Percentiles rank a stretch among this genome's conserved stretches.
phyloP scores from a whole-genome alignment of 495 filamentous ascomycete species.

The Pyrenopolyporus hunteri region DNA sequence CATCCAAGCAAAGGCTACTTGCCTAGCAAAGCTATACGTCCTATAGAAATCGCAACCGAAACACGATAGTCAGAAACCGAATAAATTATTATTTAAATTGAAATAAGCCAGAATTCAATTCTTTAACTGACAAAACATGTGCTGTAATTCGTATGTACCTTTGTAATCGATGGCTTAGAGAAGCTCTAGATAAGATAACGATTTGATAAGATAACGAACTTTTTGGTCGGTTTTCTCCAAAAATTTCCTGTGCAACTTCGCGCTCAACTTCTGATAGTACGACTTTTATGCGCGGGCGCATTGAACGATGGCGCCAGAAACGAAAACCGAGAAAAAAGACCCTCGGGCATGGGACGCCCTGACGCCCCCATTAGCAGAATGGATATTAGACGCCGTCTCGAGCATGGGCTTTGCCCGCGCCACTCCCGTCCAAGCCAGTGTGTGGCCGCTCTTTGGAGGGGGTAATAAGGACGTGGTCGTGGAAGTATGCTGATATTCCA shows the following conservation, averaged over 20 bases:
- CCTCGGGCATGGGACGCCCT: conserved; percentile 79
- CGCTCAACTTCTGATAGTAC: not conserved
- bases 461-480: conserved; percentile 97
- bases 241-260: conserved; percentile 14
- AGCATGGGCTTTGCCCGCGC: conserved; percentile 86
- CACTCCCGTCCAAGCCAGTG: conserved; percentile 90
- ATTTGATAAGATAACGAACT: conserved; percentile 25
- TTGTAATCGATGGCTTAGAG: not conserved
- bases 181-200: conserved; percentile 13
- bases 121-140: not conserved
- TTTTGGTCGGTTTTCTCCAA: conserved; percentile 4
- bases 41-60: too few species aligned
- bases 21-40: too few species aligned
- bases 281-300: conserved; percentile 4
- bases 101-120: too few species aligned
- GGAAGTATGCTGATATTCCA: conserved; percentile 55
- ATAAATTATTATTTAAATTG: too few species aligned
- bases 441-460: conserved; percentile 80
- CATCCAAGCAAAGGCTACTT: too few species aligned
- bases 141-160: not conserved
- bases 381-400: conserved; percentile 83
- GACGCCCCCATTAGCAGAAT: conserved; percentile 80
- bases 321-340: conserved; percentile 46
- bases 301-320: conserved; percentile 47
- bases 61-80: too few species aligned